A percentile compares a stretch with the other conserved stretches of the same genome.
These are phyloP conservation scores for Tardiomyces digboiensis DNA, from an alignment of 1,139 yeast species.

Conservation along the genomic window DNA sequence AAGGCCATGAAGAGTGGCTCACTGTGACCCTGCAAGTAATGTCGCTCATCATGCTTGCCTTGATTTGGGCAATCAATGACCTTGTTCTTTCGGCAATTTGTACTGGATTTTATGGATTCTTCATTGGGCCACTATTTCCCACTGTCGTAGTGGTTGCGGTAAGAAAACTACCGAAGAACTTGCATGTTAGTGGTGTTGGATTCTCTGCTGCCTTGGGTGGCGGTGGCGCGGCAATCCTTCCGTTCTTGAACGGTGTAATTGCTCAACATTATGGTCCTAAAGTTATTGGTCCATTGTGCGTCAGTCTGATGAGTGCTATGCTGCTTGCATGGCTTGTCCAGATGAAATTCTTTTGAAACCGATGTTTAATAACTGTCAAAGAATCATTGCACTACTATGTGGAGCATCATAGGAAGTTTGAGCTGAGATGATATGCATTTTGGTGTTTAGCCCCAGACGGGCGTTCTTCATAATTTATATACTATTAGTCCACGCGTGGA, in stretches of 20 bases:
- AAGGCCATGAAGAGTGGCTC: conserved; percentile 17
- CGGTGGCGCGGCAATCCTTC: conserved; percentile 55
- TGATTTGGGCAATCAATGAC: conserved; percentile 22
- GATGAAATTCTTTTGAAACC: neutral
- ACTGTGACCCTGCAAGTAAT: conserved; percentile 13
- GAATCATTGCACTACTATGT: too few relatives aligned
- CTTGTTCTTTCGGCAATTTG: conserved; percentile 21
- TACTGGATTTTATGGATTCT: conserved; percentile 51
- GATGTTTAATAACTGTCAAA: too few relatives aligned
- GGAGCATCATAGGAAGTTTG: too few relatives aligned
- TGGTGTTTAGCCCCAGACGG: too few relatives aligned
- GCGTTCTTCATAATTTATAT: too few relatives aligned
- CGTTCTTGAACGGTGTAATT: conserved; percentile 23
- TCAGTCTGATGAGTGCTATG: conserved; percentile 18
- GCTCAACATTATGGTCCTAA: conserved; percentile 20
- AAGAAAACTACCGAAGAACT: conserved; percentile 48
- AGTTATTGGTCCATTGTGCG: conserved; percentile 21
- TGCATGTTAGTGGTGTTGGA: conserved; percentile 65
- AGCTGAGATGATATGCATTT: too few relatives aligned
- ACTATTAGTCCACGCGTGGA: too few relatives aligned
- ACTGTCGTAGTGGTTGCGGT: conserved; percentile 60
- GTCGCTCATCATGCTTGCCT: conserved; percentile 15
- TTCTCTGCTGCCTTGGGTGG: conserved; percentile 74
- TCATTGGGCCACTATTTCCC: conserved; percentile 77
- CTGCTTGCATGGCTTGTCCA: conserved; percentile 16